phyloP scores from a whole-genome alignment of 2,329 filamentous ascomycete species.

The Neonectria neomacrospora region DNA sequence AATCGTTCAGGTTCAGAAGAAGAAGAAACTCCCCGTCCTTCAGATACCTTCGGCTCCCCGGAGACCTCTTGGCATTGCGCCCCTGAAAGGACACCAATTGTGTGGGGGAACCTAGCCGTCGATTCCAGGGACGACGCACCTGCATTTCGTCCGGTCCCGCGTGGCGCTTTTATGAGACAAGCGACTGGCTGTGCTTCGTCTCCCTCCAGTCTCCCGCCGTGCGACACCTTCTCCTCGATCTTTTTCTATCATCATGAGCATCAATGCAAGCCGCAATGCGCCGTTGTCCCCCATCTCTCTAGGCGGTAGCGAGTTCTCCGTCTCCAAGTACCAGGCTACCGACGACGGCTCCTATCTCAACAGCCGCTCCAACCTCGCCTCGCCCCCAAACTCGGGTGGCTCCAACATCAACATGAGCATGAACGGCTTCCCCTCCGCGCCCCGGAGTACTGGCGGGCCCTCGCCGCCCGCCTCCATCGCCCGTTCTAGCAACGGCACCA shows the following conservation, averaged over 20 bases:
- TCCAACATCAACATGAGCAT: conserved; percentile 66
- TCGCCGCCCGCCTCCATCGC: conserved; percentile 92
- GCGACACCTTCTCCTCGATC: conserved; percentile 39
- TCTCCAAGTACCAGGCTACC: conserved; percentile 72
- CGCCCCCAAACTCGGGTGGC: conserved; percentile 76
- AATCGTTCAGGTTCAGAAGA: conserved; percentile 3
- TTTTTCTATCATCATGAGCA: conserved; percentile 65
- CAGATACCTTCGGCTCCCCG: conserved; percentile 35
- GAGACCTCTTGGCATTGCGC: conserved; percentile 41
- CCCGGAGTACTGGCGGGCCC: conserved; percentile 69
- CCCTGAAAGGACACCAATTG: conserved; percentile 42
- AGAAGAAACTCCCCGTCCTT: background rate
- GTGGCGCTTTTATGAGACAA: conserved; percentile 45
- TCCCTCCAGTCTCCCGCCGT: conserved; percentile 39
- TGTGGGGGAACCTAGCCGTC: conserved; percentile 44
- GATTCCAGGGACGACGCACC: conserved; percentile 42
- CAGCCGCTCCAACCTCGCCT: conserved; percentile 70
- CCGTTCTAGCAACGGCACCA: conserved; percentile 83
- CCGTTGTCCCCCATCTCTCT: conserved; percentile 85
- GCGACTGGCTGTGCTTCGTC: conserved; percentile 39
- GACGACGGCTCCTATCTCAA: conserved; percentile 64
- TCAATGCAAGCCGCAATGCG: conserved; percentile 71
- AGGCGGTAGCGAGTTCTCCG: conserved; percentile 86
- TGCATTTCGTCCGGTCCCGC: conserved; percentile 43
- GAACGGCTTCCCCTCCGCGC: conserved; percentile 68